Evolutionary conservation across 192 early-diverging fungal genomes (phyloP), one percentile per base, ranked within the genome.

Genomic region (Coemansia sp.): DNA sequence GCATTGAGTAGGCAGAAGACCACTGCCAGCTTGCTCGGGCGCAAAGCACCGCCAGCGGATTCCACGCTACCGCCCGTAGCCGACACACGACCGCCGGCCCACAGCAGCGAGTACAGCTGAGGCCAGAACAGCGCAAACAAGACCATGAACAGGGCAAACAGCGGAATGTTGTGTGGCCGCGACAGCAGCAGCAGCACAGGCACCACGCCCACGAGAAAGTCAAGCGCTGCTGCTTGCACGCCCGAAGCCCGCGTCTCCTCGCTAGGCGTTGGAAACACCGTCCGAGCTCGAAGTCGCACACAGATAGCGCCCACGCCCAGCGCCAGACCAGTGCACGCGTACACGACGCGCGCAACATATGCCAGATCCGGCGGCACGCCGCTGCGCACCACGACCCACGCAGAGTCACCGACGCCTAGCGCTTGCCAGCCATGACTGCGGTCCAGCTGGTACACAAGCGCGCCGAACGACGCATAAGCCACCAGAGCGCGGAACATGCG

Each of bases 131-230:
- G 53, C 26, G 65, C 54, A 31, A 81, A 65, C 27, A 88, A 82
- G 3, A 77, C 34, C 22, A 58, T 47, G 60, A 85, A 88, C 33
- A 87, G 37, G 2, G 56, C 52, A 56, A 83, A 86, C 35, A 87
- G 36, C 3, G 78, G 51, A 4, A 83, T 77, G 61, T 87, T 84
- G 58, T 88, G 83, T 27, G 82, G 67, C 8, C 81, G 76, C 5
- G 81, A 68, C 4, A 90, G 65, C 37, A 90, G 73, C 21, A 86
- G 54, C 35, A 90, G 38, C n/a, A 90, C 39, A 14, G 84, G 80
- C 40, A 82, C 78, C 4, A 70, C 43, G 3, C 70, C 47, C 8
- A 75, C 66, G 42, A 89, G 42, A 14, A 52, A 48, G n/a, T 74
- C 70, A 15, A 62, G 39, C 7, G 56, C 36, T 17, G 61, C 65